Conservation (phyloP, 208 protist genomes). For the Acanthamoeba castellanii region DNA sequence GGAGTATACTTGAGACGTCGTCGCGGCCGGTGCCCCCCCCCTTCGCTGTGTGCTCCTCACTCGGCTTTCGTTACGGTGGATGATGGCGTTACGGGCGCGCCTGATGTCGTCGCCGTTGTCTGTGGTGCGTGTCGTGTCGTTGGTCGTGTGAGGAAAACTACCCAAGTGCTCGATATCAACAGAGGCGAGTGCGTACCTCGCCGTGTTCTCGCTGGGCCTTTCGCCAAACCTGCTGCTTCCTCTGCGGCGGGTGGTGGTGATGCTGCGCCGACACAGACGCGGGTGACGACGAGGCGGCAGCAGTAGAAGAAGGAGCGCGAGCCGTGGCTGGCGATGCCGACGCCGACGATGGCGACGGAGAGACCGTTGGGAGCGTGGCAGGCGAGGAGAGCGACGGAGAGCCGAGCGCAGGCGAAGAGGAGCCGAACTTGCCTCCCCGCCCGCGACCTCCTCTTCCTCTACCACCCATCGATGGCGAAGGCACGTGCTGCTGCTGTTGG, state of each 20-base stretch:
- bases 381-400: not conserved
- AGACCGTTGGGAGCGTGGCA: not conserved
- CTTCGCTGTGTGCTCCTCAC: not conserved
- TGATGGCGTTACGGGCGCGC: too few relatives aligned
- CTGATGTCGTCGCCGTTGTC: not conserved
- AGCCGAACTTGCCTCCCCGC: not conserved
- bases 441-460: not conserved
- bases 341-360: not conserved
- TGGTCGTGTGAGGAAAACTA: too few relatives aligned
- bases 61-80: not conserved
- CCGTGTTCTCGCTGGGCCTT: not conserved
- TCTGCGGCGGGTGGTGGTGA: not conserved
- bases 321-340: not conserved
- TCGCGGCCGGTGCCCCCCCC: too few relatives aligned
- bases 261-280: not conserved
- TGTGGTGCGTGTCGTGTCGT: too few relatives aligned
- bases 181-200: not conserved
- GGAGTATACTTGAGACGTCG: not conserved
- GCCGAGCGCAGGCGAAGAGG: not conserved
- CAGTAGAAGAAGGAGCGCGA: not conserved
- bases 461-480: not conserved
- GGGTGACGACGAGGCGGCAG: not conserved
- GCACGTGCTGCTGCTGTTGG: not conserved
- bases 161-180: too few relatives aligned
- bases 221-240: slow-evolving; percentile 2